Evolutionary conservation across 2,329 filamentous ascomycete species (phyloP).

Genomic region (Rutstroemia sp.): DNA sequence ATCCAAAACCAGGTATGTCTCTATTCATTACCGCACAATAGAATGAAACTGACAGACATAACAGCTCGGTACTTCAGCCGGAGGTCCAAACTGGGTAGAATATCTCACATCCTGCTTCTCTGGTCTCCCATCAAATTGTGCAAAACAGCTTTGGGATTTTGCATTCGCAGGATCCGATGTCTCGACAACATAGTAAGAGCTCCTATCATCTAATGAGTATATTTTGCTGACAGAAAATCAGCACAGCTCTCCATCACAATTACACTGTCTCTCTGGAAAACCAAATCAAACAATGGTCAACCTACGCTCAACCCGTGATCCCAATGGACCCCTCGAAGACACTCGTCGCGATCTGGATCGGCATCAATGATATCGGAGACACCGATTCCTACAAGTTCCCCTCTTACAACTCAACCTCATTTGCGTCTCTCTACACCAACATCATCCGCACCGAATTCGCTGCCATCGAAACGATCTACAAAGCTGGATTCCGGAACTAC

Average conservation of each 20-base stretch:
- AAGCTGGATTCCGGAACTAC: slow-evolving; percentile 37
- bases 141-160: slow-evolving; percentile 47
- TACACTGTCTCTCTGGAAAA: slow-evolving; percentile 42
- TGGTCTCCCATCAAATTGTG: slow-evolving; percentile 38
- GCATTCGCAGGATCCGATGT: slow-evolving; percentile 47
- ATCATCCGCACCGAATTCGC: slow-evolving; percentile 36
- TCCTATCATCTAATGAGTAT: too few relatives aligned
- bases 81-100: slow-evolving; percentile 40
- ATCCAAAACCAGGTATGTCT: slow-evolving; percentile 38
- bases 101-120: slow-evolving; percentile 44
- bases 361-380: slow-evolving; percentile 49
- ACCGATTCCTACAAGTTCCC: slow-evolving; percentile 35
- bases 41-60: background rate
- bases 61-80: slow-evolving; percentile 5
- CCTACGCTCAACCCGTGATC: slow-evolving; percentile 31
- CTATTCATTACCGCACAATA: slow-evolving; percentile 22
- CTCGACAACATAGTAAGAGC: slow-evolving; percentile 22
- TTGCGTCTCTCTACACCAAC: slow-evolving; percentile 37
- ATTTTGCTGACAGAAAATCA: slow-evolving; percentile 11
- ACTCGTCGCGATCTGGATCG: slow-evolving; percentile 47
- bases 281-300: slow-evolving; percentile 41
- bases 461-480: slow-evolving; percentile 34
- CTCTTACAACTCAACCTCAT: slow-evolving; percentile 33
- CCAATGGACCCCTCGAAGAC: slow-evolving; percentile 30
- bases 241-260: slow-evolving; percentile 43